These are phyloP conservation scores for Solanum appendiculatum DNA, from an alignment of 257 asterid genomes.

Conservation along the genomic window DNA sequence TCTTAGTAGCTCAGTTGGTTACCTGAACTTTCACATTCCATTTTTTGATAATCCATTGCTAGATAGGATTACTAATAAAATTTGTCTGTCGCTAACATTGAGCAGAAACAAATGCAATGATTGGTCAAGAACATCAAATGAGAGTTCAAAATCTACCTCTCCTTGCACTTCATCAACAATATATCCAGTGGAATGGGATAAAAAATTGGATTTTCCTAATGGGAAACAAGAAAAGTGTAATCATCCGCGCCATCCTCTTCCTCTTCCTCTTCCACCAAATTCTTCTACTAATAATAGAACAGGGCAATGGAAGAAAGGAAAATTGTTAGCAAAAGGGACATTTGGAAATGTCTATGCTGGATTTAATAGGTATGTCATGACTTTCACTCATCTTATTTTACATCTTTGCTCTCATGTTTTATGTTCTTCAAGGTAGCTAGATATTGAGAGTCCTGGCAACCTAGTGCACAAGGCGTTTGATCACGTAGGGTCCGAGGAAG, in stretches of 20 bases:
- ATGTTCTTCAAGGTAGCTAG: background rate
- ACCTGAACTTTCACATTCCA: background rate
- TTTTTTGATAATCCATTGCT: no score
- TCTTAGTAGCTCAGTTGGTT: background rate
- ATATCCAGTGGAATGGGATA: background rate
- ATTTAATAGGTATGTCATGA: constrained; percentile 37
- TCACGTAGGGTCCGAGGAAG: background rate
- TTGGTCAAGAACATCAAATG: background rate
- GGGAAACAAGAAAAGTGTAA: background rate
- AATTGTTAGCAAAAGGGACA: constrained; percentile 55
- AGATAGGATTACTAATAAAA: background rate
- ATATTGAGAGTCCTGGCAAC: background rate
- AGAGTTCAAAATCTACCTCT: background rate
- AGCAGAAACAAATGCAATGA: background rate
- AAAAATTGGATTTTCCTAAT: background rate
- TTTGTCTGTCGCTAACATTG: background rate
- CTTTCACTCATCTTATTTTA: background rate
- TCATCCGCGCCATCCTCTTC: constrained; percentile 8
- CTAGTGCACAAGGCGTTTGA: background rate
- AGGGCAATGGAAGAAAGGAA: constrained; percentile 52
- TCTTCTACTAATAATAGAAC: background rate
- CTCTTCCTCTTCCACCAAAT: constrained; percentile 14
- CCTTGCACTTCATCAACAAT: constrained; percentile 1
- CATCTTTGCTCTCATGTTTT: background rate
- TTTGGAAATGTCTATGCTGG: constrained; percentile 67